A percentile compares a stretch with the other conserved stretches of the same genome.
Conservation (phyloP, 345 rosid genomes). For the Eucalyptus caleyi region DNA sequence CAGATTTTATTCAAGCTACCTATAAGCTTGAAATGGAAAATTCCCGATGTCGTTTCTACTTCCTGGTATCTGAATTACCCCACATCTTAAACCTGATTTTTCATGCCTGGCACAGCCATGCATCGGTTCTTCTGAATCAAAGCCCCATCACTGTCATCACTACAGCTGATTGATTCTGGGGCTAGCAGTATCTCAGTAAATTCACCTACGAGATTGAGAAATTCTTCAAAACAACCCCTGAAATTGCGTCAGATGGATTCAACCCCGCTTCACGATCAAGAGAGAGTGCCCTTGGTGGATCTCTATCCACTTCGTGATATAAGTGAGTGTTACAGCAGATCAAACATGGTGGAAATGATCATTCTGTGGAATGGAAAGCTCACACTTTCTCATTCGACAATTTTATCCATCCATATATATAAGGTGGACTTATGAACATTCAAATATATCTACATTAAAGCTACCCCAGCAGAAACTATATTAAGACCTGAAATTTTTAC, state of each 20-base stretch:
- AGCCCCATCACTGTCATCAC: neutral
- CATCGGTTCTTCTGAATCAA: neutral
- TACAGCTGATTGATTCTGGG: neutral
- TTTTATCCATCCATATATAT: neutral
- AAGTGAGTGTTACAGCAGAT: neutral
- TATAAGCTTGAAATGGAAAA: neutral
- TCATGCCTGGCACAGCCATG: neutral
- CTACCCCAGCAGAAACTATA: neutral
- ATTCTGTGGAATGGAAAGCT: neutral
- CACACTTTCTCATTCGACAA: neutral
- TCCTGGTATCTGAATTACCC: neutral
- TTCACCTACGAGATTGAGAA: neutral
- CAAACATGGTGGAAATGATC: neutral
- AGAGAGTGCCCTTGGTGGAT: neutral
- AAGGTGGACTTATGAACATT: neutral
- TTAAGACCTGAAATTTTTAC: neutral
- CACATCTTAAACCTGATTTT: neutral
- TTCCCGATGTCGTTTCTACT: neutral
- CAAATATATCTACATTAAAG: neutral
- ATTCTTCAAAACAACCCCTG: neutral
- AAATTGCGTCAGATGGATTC: neutral
- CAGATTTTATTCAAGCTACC: neutral
- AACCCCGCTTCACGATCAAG: neutral
- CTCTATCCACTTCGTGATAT: neutral
- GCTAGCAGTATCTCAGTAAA: neutral